These are phyloP conservation scores for Daedalea quercina DNA, from an alignment of 768 basidiomycete species.

Conservation along the genomic window DNA sequence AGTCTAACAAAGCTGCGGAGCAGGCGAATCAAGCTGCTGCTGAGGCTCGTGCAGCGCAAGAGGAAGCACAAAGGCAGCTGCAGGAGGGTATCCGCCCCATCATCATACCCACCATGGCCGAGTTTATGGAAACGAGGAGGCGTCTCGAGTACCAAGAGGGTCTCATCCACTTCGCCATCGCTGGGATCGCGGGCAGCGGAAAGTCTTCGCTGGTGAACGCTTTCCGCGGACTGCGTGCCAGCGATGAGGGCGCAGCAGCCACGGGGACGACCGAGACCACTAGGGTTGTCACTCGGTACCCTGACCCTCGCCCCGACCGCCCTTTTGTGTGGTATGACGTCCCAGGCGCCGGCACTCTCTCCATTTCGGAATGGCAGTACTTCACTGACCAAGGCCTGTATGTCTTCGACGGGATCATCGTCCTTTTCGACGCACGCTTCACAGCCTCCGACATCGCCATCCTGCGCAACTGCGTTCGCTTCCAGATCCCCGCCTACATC, in stretches of 20 bases:
- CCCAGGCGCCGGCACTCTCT: conserved; percentile 1
- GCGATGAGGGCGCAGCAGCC: background rate
- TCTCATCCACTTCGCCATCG: conserved; percentile 2
- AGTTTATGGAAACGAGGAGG: background rate
- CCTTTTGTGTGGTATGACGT: background rate
- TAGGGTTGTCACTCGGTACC: background rate
- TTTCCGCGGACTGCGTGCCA: background rate
- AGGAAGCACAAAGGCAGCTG: background rate
- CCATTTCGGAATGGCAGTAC: conserved; percentile 1
- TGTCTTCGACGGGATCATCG: conserved; percentile 2
- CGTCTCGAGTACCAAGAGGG: conserved; percentile 1
- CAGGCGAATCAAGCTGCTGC: background rate
- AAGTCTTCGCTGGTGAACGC: conserved; percentile 4
- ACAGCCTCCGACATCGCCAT: background rate
- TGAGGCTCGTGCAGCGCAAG: background rate
- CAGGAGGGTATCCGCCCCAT: background rate
- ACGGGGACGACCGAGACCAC: background rate
- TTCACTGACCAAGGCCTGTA: conserved; percentile 1
- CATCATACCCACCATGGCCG: background rate
- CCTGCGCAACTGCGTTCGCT: conserved; percentile 1
- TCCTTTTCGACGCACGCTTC: background rate
- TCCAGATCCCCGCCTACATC: conserved; percentile 2
- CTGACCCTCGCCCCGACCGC: background rate
- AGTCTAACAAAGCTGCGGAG: background rate
- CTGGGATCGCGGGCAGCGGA: background rate